phyloP scores from a whole-genome alignment of 2,329 filamentous ascomycete species.

The Blastomyces emzantsi region DNA sequence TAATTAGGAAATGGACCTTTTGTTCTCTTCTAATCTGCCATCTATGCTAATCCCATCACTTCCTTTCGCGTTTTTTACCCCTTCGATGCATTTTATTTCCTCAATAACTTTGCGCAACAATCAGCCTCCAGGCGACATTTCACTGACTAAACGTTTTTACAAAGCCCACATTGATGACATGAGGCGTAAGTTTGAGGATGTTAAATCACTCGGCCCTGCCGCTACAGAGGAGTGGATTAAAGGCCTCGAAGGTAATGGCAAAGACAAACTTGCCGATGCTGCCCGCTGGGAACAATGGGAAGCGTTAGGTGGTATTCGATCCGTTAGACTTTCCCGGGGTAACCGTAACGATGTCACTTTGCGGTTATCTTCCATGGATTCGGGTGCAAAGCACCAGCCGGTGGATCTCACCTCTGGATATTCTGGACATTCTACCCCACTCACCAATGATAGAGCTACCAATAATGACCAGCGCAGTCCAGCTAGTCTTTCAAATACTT shows the following conservation, averaged over 20 bases:
- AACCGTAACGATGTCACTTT: constrained; percentile 5
- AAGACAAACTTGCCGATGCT: constrained; percentile 51
- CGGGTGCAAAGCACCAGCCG: constrained; percentile 5
- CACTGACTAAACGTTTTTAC: constrained; percentile 59
- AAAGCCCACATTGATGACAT: constrained; percentile 54
- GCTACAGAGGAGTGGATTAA: constrained; percentile 71
- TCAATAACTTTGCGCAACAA: constrained; percentile 45
- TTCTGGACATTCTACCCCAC: constrained; percentile 13
- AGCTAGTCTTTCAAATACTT: constrained; percentile 10
- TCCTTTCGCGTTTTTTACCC: constrained; percentile 57
- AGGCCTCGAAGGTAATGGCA: constrained; percentile 57
- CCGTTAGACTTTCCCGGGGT: constrained; percentile 5
- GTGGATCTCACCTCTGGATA: constrained; percentile 10
- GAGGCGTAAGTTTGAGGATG: constrained; percentile 53
- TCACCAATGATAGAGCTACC: constrained; percentile 8
- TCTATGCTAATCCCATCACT: constrained; percentile 59
- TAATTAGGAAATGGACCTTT: constrained; percentile 58
- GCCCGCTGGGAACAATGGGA: constrained; percentile 71
- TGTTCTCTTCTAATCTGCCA: constrained; percentile 52
- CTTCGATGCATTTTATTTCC: constrained; percentile 52
- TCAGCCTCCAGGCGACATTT: constrained; percentile 38
- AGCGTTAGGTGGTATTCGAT: constrained; percentile 30
- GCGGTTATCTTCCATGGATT: constrained; percentile 7
- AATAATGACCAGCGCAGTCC: constrained; percentile 8
- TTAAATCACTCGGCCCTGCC: constrained; percentile 56